Base-by-base conservation (phyloP, 140 eudicot genomes). In the Cichorium intybus region DNA sequence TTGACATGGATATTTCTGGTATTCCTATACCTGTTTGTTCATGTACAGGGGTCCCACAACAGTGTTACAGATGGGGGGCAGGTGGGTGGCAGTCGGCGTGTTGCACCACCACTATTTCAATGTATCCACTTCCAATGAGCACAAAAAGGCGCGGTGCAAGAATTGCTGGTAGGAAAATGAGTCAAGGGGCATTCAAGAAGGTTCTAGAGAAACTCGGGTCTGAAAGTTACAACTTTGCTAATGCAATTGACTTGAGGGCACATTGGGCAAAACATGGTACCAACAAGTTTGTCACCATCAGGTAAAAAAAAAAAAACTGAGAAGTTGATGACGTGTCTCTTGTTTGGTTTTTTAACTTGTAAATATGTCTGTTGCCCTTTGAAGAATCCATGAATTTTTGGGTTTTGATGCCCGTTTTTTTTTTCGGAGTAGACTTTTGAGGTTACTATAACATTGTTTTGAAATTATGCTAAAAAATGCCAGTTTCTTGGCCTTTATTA, bases 1-100 rank as follows among this genome's bases (percentile, higher is more conserved):
- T 83, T 6, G 88, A 89, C 69, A 78, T 89, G 88, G 91, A 89
- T 68, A 81, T 89, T 56, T 78, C 95, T 17, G 86, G 86, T 26
- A 89, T 89, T 23, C 97, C 97, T 0, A 81, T 85, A 48, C 97
- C 97, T 0, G 97, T 89, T 56, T 89, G 97, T 62, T 80, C 97
- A 5, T 89, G 97, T 59, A 89, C 97, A 0, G 95, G 95, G 24
- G 41, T 75, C 7, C 86, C 84, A 10, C 97, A 89, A 60, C 97
- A 89, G 64, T 89, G 97, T 59, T 89, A 89, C 60, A 75, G 95
- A 26, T 89, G 97, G 95, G 97, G 97, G 1, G 85, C 84, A 61
- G 97, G 97, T 45, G 97, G 97, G 22, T 89, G 97, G 97, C 97
- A 89, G 52, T 85, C 95, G 0, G 97, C 97, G 39, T 89, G 97